phyloP scores from a whole-genome alignment of 805 yeast genomes.

The Candida arabinofermentans region DNA sequence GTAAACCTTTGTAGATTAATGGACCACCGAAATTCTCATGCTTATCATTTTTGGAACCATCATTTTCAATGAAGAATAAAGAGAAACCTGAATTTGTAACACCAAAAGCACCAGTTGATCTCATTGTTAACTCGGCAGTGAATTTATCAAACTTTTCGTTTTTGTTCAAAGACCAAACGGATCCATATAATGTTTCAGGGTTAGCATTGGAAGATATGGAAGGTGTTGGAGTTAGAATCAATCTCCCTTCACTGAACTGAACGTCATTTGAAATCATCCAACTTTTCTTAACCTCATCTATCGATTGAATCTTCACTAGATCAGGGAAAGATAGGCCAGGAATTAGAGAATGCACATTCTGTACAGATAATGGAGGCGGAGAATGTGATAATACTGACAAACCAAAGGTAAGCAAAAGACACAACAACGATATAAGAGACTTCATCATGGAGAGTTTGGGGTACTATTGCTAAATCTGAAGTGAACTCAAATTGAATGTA shows the following conservation, averaged over 20 bases:
- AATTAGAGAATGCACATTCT: constrained; percentile 3
- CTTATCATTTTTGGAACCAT: constrained; percentile 19
- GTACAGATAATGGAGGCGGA: not conserved
- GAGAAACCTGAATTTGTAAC: constrained; percentile 53
- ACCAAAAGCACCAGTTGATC: constrained; percentile 54
- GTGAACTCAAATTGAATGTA: too few relatives aligned
- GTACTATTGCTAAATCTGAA: too few relatives aligned
- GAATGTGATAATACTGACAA: not conserved
- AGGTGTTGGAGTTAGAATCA: constrained; percentile 45
- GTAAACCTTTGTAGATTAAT: constrained; percentile 56
- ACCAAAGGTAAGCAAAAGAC: not conserved
- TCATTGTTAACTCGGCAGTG: constrained; percentile 56
- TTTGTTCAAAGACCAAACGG: constrained; percentile 39
- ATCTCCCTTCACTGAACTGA: constrained; percentile 46
- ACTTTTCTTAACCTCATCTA: constrained; percentile 36
- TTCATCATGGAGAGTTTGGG: not conserved
- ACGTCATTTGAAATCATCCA: constrained; percentile 42
- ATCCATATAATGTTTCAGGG: constrained; percentile 34
- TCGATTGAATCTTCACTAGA: constrained; percentile 18
- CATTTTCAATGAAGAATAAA: constrained; percentile 47
- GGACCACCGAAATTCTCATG: constrained; percentile 53
- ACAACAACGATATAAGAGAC: not conserved
- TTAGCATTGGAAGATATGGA: constrained; percentile 20
- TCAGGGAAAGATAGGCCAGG: constrained; percentile 23
- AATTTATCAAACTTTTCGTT: constrained; percentile 28